Conservation (phyloP, 1,284 basidiomycete genomes). For the Cryptococcus sp. region DNA sequence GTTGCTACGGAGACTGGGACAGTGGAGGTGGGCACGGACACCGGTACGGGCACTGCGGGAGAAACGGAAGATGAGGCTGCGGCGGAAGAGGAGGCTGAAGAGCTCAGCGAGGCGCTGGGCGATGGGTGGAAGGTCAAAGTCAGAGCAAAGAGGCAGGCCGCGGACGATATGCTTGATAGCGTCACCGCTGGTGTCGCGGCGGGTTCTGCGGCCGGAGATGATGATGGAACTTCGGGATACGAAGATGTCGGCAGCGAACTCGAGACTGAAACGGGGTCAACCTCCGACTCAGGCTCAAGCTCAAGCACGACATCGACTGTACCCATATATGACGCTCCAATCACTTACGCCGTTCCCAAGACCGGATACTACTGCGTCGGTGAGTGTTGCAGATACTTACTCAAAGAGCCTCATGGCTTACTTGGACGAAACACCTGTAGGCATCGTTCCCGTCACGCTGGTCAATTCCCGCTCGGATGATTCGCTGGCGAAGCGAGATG, state of each 20-base stretch:
- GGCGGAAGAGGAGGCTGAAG: slow-evolving; percentile 7
- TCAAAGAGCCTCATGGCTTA: not conserved
- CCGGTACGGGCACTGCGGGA: slow-evolving; percentile 14
- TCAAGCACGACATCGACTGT: slow-evolving; percentile 13
- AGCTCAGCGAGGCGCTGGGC: slow-evolving; percentile 2
- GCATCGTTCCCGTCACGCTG: slow-evolving; percentile 80
- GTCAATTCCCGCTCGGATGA: slow-evolving; percentile 35
- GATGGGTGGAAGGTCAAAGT: slow-evolving; percentile 7
- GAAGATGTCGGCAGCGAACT: slow-evolving; percentile 6
- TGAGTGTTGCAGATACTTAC: slow-evolving; percentile 52
- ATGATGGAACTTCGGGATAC: slow-evolving; percentile 1
- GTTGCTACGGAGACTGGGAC: slow-evolving; percentile 3
- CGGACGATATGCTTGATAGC: slow-evolving; percentile 18
- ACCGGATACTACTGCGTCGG: slow-evolving; percentile 96
- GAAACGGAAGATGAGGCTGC: slow-evolving; percentile 16
- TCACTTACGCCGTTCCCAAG: slow-evolving; percentile 77
- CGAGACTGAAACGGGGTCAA: not conserved
- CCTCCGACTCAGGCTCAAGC: not conserved
- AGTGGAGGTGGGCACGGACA: not conserved
- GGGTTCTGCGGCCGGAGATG: not conserved
- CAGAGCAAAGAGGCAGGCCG: slow-evolving; percentile 13
- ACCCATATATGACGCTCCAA: slow-evolving; percentile 39
- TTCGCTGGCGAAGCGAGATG: slow-evolving; percentile 21
- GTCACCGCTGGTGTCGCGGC: slow-evolving; percentile 1
- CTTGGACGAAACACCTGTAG: slow-evolving; percentile 53